Evolutionary conservation across 345 rosid genomes (phyloP).

Genomic region (Hibiscus trionum): DNA sequence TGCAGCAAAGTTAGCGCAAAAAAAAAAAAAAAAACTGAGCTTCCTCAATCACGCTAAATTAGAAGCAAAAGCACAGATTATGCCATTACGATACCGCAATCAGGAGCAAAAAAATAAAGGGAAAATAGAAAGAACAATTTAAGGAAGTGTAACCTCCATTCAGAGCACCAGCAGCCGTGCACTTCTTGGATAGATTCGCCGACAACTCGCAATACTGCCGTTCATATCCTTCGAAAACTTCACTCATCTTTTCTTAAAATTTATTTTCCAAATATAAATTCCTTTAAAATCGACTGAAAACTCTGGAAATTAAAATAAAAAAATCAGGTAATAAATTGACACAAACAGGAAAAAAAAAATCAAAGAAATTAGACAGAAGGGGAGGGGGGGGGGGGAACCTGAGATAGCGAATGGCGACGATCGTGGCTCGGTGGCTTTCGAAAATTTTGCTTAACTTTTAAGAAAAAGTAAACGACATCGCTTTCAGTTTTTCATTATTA

Average conservation of each 20-base stretch:
- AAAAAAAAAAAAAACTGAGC: not conserved
- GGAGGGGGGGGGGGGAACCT: not conserved
- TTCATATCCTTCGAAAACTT: conserved; percentile 50
- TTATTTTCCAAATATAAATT: not conserved
- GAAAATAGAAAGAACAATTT: not conserved
- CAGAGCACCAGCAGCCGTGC: conserved; percentile 39
- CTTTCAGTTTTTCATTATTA: not conserved
- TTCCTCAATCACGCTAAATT: not conserved
- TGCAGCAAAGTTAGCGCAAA: not conserved
- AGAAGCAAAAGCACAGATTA: not conserved
- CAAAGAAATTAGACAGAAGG: not conserved
- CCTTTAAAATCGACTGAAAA: not conserved
- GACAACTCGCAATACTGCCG: conserved; percentile 64
- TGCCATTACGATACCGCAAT: not conserved
- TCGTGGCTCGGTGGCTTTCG: not conserved
- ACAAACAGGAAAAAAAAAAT: not conserved
- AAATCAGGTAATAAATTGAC: not conserved
- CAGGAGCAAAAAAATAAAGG: not conserved
- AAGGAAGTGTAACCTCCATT: conserved; percentile 37
- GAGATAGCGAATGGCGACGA: not conserved
- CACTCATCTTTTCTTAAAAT: conserved; percentile 35
- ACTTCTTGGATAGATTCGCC: conserved; percentile 46
- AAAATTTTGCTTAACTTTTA: not conserved
- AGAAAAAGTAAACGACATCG: not conserved
- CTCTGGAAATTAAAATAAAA: not conserved